Percentiles rank a stretch among this genome's conserved stretches.
phyloP scores from a whole-genome alignment of 2,329 filamentous ascomycete genomes.

The Verticillium dahliae region DNA sequence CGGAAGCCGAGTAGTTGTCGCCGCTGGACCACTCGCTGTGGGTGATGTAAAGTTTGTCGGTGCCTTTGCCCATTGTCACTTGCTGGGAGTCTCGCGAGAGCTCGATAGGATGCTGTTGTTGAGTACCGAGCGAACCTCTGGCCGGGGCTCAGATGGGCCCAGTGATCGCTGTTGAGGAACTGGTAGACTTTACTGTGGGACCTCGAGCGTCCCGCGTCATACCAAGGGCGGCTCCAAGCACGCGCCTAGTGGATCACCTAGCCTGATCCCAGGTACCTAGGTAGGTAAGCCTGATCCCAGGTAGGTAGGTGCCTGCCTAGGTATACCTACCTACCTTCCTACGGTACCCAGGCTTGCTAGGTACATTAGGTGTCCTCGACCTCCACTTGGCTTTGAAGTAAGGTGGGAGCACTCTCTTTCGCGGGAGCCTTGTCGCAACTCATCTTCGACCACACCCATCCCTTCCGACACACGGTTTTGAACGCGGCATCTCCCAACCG shows the following conservation, averaged over 20 bases:
- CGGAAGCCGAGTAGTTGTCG: conserved; percentile 80
- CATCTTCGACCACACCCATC: background rate
- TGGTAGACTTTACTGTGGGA: background rate
- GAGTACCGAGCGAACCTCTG: background rate
- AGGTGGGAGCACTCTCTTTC: too few species aligned
- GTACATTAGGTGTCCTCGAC: background rate
- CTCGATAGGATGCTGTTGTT: background rate
- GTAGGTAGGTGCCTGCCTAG: too few species aligned
- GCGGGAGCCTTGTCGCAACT: background rate
- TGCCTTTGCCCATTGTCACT: conserved; percentile 38
- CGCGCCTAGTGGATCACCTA: too few species aligned
- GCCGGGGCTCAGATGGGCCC: background rate
- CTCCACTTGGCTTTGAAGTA: background rate
- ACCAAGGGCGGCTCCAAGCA: background rate
- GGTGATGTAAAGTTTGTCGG: conserved; percentile 62
- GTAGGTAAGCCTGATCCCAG: too few species aligned
- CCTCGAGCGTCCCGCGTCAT: background rate
- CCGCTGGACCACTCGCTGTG: conserved; percentile 96
- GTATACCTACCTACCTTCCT: too few species aligned
- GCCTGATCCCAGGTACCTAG: too few species aligned
- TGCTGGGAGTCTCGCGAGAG: background rate
- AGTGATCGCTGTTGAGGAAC: background rate
- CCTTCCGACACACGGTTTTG: background rate
- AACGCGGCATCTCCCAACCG: background rate
- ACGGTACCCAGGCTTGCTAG: background rate